Evolutionary conservation across 2,329 filamentous ascomycete species (phyloP).

Genomic region (Fusarium bulbicola): DNA sequence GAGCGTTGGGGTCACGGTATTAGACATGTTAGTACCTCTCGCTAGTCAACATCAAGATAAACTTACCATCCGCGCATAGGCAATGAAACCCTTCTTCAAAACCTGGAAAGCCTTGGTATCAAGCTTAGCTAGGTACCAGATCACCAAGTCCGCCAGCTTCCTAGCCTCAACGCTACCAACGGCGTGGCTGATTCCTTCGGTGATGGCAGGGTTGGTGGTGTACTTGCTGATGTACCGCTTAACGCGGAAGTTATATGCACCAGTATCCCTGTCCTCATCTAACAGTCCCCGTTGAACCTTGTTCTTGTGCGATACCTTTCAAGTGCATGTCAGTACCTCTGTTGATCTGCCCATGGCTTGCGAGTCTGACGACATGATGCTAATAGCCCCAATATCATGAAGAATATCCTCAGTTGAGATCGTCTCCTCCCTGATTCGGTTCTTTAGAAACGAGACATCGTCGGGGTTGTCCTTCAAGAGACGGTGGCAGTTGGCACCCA

Average conservation of each 20-base stretch:
- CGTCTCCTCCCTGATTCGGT: background rate
- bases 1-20: too few relatives aligned
- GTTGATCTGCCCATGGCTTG: background rate
- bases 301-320: background rate
- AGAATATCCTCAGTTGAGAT: background rate
- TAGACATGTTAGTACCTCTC: too few relatives aligned
- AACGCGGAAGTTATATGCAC: background rate
- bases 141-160: too few relatives aligned
- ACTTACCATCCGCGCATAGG: too few relatives aligned
- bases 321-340: background rate
- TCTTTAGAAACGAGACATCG: background rate
- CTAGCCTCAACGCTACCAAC: too few relatives aligned
- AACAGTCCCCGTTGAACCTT: background rate
- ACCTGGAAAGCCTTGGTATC: too few relatives aligned
- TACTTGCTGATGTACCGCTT: background rate
- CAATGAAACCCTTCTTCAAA: too few relatives aligned
- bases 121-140: too few relatives aligned
- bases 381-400: background rate
- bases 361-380: background rate
- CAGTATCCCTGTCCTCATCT: background rate
- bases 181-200: too few relatives aligned
- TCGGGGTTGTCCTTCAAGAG: background rate
- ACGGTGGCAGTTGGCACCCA: background rate
- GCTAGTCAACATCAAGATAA: too few relatives aligned
- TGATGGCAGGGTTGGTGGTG: too few relatives aligned